Evolutionary conservation across 192 early-diverging fungal genomes (phyloP), one percentile per base, ranked within the genome.

Genomic region (Backusella liffmaniae): DNA sequence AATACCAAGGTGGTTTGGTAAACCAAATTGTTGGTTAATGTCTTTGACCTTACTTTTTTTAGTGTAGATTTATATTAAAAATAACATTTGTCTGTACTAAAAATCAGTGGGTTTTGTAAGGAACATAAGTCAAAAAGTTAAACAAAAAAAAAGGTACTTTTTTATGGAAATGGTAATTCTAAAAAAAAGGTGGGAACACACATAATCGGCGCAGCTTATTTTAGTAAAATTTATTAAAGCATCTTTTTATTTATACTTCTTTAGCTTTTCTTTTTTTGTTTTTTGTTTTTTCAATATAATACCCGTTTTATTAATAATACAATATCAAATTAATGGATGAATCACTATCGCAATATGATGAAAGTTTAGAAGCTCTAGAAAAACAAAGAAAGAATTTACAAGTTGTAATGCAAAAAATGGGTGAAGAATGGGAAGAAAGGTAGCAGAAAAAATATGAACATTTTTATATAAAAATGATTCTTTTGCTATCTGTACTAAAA

Each of bases 391-490:
- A 78, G 15, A 67, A 41, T 26, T 66, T 82, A 16, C 78, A 78
- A 39, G 12, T 39, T 39, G 37, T 39, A 39, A 39, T 39, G 37
- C 37, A 39, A 39, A 39, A 39, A 39, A 39, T 39, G 80, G 73
- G 73, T 0, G 37, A 78, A 59, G 80, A 82, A 68, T 78, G 80
- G 76, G 77, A 74, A 42, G 66, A 76, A 77, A 82, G 80, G 76
- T 83, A 74, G 49, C 42, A 36, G 8, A 44, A 35, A 69, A 53
- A 32, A 18, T 29, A 56, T 9, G 21, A 36, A 72, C 42, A 16
- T 53, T 53, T 53, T 21, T 23, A 21, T 53, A 21, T 53, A 18
- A 21, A 53, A 53, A 53, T 21, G n/a, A 0, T 53, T 23, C 6
- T 53, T 53, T 23, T 53, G 16, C 8, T 53, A 8, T 53, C 5